Conservation (phyloP, 305 asterid species). For the Fraxinus paxiana region DNA sequence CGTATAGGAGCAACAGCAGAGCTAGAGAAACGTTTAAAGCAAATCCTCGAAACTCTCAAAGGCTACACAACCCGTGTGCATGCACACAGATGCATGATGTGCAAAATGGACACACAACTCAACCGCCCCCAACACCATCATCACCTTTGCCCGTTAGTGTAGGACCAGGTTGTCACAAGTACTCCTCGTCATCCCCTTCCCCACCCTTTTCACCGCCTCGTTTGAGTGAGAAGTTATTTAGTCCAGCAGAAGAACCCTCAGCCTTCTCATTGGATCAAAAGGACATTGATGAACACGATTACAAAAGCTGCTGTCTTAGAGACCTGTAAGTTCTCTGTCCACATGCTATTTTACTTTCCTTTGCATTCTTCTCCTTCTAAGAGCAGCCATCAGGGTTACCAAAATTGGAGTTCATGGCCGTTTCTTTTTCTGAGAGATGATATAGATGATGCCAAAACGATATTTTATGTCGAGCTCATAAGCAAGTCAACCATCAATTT, state of each 20-base stretch:
- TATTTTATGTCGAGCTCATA: background rate
- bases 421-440: background rate
- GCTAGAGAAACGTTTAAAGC: background rate
- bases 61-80: background rate
- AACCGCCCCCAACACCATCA: background rate
- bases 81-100: background rate
- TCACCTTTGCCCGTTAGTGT: conserved; percentile 25
- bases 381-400: background rate
- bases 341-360: background rate
- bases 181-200: conserved; percentile 18
- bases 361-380: background rate
- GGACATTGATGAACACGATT: background rate
- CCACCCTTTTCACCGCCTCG: background rate
- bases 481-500: background rate
- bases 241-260: background rate
- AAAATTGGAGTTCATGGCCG: background rate
- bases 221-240: background rate
- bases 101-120: background rate
- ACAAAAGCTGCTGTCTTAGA: conserved; percentile 10
- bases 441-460: background rate
- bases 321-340: conserved; percentile 24
- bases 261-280: conserved; percentile 24
- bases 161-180: conserved; percentile 23
- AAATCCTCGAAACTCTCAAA: background rate
- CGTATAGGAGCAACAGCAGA: background rate